Conservation (phyloP, 73 alveolate species). For the Paramecium sexaurelia region DNA sequence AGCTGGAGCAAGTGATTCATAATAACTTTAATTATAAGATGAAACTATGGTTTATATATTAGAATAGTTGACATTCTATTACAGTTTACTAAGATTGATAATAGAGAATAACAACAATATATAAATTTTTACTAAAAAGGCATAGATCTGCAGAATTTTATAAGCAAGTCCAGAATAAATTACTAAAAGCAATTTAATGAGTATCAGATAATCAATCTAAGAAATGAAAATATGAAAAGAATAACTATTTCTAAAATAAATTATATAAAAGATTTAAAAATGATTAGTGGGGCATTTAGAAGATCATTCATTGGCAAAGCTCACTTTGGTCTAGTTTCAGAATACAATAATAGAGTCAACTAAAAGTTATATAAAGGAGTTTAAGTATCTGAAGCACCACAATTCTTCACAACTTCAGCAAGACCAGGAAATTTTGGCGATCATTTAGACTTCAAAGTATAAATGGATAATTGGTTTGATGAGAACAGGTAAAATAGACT, state of each 20-base stretch:
- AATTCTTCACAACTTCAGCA: conserved; percentile 88
- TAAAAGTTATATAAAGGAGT: conserved; percentile 81
- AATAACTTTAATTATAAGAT: background rate
- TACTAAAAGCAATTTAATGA: conserved; percentile 2
- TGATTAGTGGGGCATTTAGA: background rate
- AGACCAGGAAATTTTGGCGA: conserved; percentile 93
- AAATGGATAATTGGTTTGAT: conserved; percentile 94
- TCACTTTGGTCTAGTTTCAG: conserved; percentile 81
- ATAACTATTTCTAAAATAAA: background rate
- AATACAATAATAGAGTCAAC: conserved; percentile 83
- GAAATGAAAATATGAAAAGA: conserved; percentile 27
- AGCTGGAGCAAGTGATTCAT: background rate
- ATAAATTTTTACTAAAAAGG: background rate
- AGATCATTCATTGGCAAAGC: conserved; percentile 20
- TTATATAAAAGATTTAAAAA: background rate
- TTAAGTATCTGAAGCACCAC: conserved; percentile 79
- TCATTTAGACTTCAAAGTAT: conserved; percentile 86
- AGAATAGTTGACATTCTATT: background rate
- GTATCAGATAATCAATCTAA: background rate
- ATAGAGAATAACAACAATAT: background rate
- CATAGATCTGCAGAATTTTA: background rate
- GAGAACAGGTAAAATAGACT: conserved; percentile 77
- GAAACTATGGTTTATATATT: conserved; percentile 31
- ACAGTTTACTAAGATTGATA: background rate
- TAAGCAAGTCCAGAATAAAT: background rate